phyloP scores from a whole-genome alignment of 768 basidiomycete species.

The Pisolithus marmoratus region DNA sequence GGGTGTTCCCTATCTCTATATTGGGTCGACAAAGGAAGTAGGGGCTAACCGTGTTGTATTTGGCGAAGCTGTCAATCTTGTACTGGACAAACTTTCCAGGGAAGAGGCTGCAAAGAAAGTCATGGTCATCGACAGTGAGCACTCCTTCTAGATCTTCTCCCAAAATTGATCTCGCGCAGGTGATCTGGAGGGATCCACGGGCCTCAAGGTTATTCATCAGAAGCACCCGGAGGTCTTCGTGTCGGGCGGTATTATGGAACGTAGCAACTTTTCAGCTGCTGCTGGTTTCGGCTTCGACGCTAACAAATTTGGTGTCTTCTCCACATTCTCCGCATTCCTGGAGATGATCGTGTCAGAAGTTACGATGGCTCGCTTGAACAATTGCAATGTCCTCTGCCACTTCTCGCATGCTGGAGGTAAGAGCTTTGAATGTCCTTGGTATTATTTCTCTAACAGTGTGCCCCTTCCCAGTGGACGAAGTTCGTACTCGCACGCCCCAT shows the following conservation, averaged over 20 bases:
- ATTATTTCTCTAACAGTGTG: constrained; percentile 1
- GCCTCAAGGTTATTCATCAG: constrained; percentile 81
- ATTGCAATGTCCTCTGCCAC: constrained; percentile 82
- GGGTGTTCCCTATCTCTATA: constrained; percentile 50
- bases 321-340: constrained; percentile 87
- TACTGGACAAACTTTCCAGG: constrained; percentile 68
- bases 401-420: constrained; percentile 84
- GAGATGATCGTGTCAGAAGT: constrained; percentile 89
- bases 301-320: constrained; percentile 83
- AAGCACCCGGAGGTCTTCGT: constrained; percentile 87
- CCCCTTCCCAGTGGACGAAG: constrained; percentile 49
- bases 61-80: constrained; percentile 76
- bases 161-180: constrained; percentile 32
- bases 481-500: constrained; percentile 3
- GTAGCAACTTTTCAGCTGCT: constrained; percentile 78
- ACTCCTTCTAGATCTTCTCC: not conserved
- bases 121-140: constrained; percentile 80
- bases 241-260: constrained; percentile 83
- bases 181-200: constrained; percentile 86
- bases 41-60: constrained; percentile 81
- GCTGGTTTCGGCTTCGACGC: constrained; percentile 82
- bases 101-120: constrained; percentile 76
- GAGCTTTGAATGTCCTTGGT: constrained; percentile 14
- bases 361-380: constrained; percentile 89
- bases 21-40: constrained; percentile 67